Conservation (phyloP, 2,329 filamentous ascomycete species). For the Huntiella decipiens region DNA sequence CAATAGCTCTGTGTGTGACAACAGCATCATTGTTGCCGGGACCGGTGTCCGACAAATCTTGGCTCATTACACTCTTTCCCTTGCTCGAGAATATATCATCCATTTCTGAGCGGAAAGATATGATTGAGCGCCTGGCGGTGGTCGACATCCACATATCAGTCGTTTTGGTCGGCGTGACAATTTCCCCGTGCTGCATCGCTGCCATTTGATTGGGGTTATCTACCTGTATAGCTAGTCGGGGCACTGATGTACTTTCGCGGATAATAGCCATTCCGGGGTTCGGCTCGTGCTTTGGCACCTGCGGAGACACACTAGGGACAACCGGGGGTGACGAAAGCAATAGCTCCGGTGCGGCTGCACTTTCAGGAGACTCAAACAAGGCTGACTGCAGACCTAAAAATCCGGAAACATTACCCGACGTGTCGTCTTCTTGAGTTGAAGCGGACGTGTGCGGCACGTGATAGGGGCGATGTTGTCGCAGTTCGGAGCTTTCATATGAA, state of each 20-base stretch:
- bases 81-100: not conserved
- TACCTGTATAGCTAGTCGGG: not conserved
- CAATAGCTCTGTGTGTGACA: not conserved
- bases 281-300: conserved; percentile 3
- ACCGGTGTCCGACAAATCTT: too few species aligned
- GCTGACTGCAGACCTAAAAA: not conserved
- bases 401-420: not conserved
- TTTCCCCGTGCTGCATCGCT: not conserved
- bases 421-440: not conserved
- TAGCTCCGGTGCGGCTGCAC: not conserved
- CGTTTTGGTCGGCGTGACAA: not conserved
- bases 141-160: not conserved
- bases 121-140: not conserved
- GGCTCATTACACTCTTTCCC: too few species aligned
- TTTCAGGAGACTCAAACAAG: not conserved
- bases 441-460: conserved; percentile 3
- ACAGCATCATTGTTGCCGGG: too few species aligned
- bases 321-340: not conserved
- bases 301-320: not conserved
- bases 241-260: conserved; percentile 1
- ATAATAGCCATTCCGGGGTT: not conserved
- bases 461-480: conserved; percentile 1
- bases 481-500: conserved; percentile 3
- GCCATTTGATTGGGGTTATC: not conserved
- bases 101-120: conserved; percentile 3